Percentiles rank a stretch among this genome's conserved stretches.
Conservation (phyloP, 805 yeast genomes). For the Wickerhamiella bombiphila region DNA sequence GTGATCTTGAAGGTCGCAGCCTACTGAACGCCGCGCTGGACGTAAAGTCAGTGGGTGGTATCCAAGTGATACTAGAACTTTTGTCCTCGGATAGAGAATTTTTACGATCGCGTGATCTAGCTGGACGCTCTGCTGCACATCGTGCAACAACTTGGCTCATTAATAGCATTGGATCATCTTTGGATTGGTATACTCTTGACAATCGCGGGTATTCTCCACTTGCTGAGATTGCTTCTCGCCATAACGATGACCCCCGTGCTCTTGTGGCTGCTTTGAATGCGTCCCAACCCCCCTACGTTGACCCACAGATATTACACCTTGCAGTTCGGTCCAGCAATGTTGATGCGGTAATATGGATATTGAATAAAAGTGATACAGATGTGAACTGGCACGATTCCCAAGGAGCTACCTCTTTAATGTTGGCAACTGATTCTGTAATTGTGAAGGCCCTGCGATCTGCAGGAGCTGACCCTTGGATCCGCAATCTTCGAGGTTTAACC, state of each 20-base stretch:
- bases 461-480: not conserved
- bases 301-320: not conserved
- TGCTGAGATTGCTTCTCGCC: not conserved
- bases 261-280: not conserved
- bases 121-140: not conserved
- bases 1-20: slow-evolving; percentile 37
- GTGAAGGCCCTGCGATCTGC: not conserved
- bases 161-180: not conserved
- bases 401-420: not conserved
- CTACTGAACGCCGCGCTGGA: slow-evolving; percentile 50
- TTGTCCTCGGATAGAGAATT: no score
- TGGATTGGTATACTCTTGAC: not conserved
- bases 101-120: no score
- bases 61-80: slow-evolving; percentile 33
- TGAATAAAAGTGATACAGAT: not conserved
- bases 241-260: not conserved
- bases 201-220: not conserved
- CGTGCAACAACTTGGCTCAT: no score
- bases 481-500: no score
- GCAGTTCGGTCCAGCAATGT: not conserved
- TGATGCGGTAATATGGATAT: not conserved
- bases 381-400: not conserved
- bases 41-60: slow-evolving; percentile 33
- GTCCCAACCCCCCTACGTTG: not conserved
- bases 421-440: not conserved